Evolutionary conservation across 495 filamentous ascomycete genomes (phyloP).

Genomic region (Halenospora varia): DNA sequence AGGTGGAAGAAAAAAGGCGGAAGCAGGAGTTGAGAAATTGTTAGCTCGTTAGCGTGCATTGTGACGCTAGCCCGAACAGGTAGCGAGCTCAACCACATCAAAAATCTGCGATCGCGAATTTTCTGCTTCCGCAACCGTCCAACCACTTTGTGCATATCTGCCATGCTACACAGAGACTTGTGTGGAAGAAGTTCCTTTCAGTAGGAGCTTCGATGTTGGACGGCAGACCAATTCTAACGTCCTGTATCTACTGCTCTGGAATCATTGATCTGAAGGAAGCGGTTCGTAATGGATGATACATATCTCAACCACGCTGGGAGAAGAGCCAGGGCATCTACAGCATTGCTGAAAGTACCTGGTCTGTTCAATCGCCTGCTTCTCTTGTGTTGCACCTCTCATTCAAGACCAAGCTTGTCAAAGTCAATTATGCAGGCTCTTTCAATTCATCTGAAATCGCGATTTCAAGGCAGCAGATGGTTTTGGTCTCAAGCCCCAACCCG

Average conservation of each 20-base stretch:
- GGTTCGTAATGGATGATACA: slow-evolving; percentile 31
- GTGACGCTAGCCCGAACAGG: slow-evolving; percentile 22
- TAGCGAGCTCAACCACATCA: slow-evolving; percentile 4
- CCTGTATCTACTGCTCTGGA: slow-evolving; percentile 98
- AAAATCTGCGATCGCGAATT: slow-evolving; percentile 7
- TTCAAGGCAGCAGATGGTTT: no score
- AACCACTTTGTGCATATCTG: slow-evolving; percentile 45
- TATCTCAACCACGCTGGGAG: neutral
- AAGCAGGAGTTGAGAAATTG: slow-evolving; percentile 23
- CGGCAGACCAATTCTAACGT: slow-evolving; percentile 68
- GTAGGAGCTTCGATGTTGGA: slow-evolving; percentile 56
- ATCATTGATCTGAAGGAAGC: slow-evolving; percentile 28
- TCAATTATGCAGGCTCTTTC: no score
- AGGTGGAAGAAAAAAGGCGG: slow-evolving; percentile 24
- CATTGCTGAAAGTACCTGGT: neutral
- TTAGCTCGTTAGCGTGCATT: slow-evolving; percentile 20
- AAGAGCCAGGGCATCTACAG: no score
- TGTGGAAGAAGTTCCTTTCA: slow-evolving; percentile 59
- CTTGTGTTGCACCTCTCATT: neutral
- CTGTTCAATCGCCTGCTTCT: neutral
- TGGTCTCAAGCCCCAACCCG: no score
- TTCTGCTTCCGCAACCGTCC: slow-evolving; percentile 44
- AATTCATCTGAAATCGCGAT: no score
- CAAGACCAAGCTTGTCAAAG: no score
- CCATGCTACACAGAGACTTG: slow-evolving; percentile 36